Base-by-base conservation (phyloP, 257 asterid species). In the Fraxinus anomala region DNA sequence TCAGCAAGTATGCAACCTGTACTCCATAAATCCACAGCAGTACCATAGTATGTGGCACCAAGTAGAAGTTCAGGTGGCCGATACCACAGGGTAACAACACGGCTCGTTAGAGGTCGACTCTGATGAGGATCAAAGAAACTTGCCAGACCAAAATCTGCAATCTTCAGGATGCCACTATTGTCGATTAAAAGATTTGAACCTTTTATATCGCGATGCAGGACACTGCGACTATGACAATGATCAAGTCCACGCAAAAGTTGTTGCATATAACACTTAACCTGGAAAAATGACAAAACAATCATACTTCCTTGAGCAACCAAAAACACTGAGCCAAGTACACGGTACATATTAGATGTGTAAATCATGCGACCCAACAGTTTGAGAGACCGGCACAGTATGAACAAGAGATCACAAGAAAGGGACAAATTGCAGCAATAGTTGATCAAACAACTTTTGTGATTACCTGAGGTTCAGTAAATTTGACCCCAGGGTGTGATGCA, bases 21-120 rank as follows among this genome's bases (percentile, higher is more conserved):
- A 80, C 98, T 94, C 98, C 97, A 94, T 79, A 94, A 91, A 88
- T 94, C 98, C 72, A 94, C 98, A 72, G 97, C 94, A 84, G 88
- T 85, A 39, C 92, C 89, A 80, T 92, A 94, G 82, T 88, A 89
- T 24, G 97, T 92, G n/a, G 97, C 97, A 44, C 98, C 98, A 28
- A 94, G 97, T 37, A 94, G 89, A 81, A 94, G 97, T 84, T 94
- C 98, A 12, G 97, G 98, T 40, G 98, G 98, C 9, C 98, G 92
- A 75, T 94, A 94, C 98, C 98, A 94, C 30, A 94, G 89, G 51
- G 98, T 94, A 72, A 94, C 98, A 69, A 94, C 98, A 70, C 98
- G 98, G 82, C 98, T 92, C 8, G 98, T 94, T 39, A 90, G 81
- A 17, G 97, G 94, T 80, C 91, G 97, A 78, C 74, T 88, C 75